Base-by-base conservation (phyloP, 2,329 filamentous ascomycete species). In the Pseudogymnoascus sp. region DNA sequence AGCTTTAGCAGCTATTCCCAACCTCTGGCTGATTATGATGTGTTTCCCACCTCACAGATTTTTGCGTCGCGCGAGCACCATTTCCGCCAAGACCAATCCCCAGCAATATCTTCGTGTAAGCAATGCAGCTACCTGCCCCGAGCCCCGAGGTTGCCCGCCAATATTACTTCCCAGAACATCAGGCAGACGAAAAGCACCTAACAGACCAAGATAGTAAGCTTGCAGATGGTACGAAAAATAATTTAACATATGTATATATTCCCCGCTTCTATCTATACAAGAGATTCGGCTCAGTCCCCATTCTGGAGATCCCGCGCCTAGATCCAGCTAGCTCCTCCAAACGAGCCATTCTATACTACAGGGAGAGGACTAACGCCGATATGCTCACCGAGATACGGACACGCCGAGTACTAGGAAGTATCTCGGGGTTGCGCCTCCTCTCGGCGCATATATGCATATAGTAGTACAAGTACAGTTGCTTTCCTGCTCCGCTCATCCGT, bases 381-480 rank as follows among this genome's bases (percentile, higher is more conserved):
- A 56, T 56, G 49, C 49, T 56, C 49, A 56, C 49, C 49, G 49
- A 56, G 49, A 56, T 36, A 56, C 49, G 49, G 49, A 56, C 49
- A 56, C 49, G 49, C 49, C 49, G 49, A 34, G 16, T 14, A 56
- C 49, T 56, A 36, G 49, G 5, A 56, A 56, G 49, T 8, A 36
- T 56, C 28, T 8, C 49, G 28, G 9, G 16, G 16, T 21, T 36
- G 49, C 21, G 49, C n/a, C 49, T 56, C 49, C 34, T 34, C 49
- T 34, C 49, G 28, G 49, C 28, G 49, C 49, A 56, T 56, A 56
- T 34, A 56, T 56, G 49, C 49, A 34, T 56, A 56, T 56, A 56
- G 49, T 56, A 14, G 49, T 56, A 56, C 49, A 56, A 56, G 49
- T 56, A 56, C 49, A 56, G 59, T 60, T 61, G 36, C 59, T 61